phyloP scores from a whole-genome alignment of 192 early-diverging fungal genomes.

The Gaertneriomyces semiglobifer region DNA sequence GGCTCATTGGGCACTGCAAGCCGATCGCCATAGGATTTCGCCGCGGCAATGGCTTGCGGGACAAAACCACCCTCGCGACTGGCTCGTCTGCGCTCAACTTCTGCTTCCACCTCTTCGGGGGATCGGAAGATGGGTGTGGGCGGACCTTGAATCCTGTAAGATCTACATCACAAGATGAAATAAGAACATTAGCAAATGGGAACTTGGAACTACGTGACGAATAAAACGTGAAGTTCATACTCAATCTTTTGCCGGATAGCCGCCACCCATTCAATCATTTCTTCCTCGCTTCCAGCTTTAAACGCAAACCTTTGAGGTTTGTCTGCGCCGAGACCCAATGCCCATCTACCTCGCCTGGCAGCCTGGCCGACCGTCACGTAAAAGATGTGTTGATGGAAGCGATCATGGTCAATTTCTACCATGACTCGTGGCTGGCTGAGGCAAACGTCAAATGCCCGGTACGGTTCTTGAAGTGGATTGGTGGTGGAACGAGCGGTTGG shows the following conservation, averaged over 20 bases:
- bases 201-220: not conserved
- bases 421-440: not conserved
- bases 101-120: not conserved
- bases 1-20: no score
- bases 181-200: not conserved
- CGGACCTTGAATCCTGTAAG: not conserved
- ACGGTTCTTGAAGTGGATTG: not conserved
- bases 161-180: not conserved
- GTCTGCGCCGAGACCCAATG: not conserved
- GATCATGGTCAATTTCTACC: not conserved
- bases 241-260: slow-evolving; percentile 3
- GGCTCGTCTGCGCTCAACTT: slow-evolving; percentile 1
- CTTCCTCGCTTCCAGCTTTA: slow-evolving; percentile 2
- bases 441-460: not conserved
- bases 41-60: no score
- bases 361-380: not conserved
- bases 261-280: slow-evolving; percentile 14
- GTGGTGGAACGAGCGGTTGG: no score
- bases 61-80: no score
- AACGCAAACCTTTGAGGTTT: not conserved
- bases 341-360: not conserved
- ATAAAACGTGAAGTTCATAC: slow-evolving; percentile 1
- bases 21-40: no score
- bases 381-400: slow-evolving; percentile 12
- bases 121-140: slow-evolving; percentile 6